Conservation (phyloP, 1,284 basidiomycete species). For the Malassezia globosa region DNA sequence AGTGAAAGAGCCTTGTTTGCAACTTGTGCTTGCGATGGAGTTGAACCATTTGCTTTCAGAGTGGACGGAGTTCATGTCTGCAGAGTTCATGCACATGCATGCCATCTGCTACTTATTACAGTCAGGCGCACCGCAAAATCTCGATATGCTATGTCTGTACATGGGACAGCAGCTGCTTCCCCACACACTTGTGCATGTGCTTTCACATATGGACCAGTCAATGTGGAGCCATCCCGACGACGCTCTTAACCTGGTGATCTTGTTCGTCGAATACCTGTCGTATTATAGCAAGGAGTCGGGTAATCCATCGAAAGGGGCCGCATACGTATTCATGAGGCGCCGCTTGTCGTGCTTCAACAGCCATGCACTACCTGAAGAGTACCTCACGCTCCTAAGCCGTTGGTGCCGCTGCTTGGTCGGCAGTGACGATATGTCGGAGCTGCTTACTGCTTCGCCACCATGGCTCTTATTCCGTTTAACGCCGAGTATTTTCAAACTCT, state of each 20-base stretch:
- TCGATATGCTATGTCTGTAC: conserved; percentile 4
- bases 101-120: neutral
- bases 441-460: conserved; percentile 6
- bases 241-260: neutral
- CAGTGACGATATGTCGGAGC: neutral
- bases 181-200: neutral
- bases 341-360: neutral
- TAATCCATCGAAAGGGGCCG: neutral
- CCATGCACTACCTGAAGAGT: neutral
- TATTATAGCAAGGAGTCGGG: neutral
- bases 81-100: neutral
- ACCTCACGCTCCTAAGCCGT: neutral
- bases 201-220: neutral
- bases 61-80: neutral
- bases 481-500: neutral
- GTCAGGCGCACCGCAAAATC: neutral
- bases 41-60: neutral
- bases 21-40: neutral
- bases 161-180: neutral
- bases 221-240: conserved; percentile 11
- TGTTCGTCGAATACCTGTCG: neutral
- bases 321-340: neutral
- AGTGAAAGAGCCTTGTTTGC: neutral
- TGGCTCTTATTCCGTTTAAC: conserved; percentile 4
- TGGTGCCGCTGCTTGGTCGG: conserved; percentile 5